Percentiles rank a stretch among this genome's conserved stretches.
Conservation (phyloP, 2,329 filamentous ascomycete genomes). For the Xylaria sp. region DNA sequence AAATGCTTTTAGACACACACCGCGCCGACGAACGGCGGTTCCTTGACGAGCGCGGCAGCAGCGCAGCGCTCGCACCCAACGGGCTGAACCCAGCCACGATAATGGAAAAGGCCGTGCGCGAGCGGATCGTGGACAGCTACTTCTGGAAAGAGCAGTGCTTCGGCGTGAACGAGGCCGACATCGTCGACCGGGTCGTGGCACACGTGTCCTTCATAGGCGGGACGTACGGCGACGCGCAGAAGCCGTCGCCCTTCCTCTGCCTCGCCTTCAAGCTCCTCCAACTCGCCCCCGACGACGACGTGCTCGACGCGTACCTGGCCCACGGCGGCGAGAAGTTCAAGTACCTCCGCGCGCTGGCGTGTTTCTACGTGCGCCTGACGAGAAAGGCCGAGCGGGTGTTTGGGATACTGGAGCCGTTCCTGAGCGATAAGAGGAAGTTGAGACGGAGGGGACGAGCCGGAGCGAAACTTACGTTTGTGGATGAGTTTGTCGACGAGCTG, state of each 20-base stretch:
- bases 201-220: constrained; percentile 86
- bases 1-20: constrained; percentile 56
- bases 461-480: constrained; percentile 81
- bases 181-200: constrained; percentile 90
- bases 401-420: constrained; percentile 79
- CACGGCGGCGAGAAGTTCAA: constrained; percentile 81
- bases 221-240: constrained; percentile 84
- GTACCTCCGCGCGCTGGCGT: constrained; percentile 88
- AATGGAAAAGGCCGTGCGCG: constrained; percentile 93
- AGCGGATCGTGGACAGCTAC: constrained; percentile 94
- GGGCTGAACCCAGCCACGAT: constrained; percentile 95
- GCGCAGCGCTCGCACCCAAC: constrained; percentile 78
- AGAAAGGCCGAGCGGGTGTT: constrained; percentile 86
- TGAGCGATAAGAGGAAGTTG: constrained; percentile 86
- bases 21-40: constrained; percentile 84
- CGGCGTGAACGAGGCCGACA: constrained; percentile 83
- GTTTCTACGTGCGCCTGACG: constrained; percentile 93
- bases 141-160: constrained; percentile 99
- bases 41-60: constrained; percentile 90
- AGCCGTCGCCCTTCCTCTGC: constrained; percentile 92
- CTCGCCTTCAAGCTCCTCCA: constrained; percentile 95
- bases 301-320: constrained; percentile 82
- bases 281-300: constrained; percentile 80
- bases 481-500: constrained; percentile 94
- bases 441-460: constrained; percentile 79